phyloP scores from a whole-genome alignment of 192 early-diverging fungal genomes.

The Entrophospora sp. region DNA sequence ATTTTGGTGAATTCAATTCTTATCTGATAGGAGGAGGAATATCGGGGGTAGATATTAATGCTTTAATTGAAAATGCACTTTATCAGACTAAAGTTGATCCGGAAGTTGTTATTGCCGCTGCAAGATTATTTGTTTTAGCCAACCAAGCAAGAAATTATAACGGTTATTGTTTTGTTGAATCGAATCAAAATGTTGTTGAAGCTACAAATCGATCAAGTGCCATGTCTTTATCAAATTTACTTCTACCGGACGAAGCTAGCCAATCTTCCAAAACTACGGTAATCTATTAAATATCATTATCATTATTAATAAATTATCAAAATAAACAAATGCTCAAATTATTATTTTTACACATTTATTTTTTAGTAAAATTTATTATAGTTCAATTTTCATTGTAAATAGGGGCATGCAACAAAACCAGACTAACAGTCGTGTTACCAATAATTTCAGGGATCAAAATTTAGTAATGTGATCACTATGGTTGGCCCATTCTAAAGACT shows the following conservation, averaged over 20 bases:
- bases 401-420: too few species aligned
- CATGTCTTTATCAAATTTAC: slow-evolving; percentile 15
- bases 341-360: too few species aligned
- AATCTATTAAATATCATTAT: background rate
- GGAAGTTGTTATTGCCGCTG: slow-evolving; percentile 12
- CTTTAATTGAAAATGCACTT: slow-evolving; percentile 4
- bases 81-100: slow-evolving; percentile 14
- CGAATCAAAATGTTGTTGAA: background rate
- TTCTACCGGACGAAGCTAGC: slow-evolving; percentile 1
- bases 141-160: slow-evolving; percentile 4
- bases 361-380: too few species aligned
- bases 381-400: too few species aligned
- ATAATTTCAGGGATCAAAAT: too few species aligned
- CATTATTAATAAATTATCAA: background rate
- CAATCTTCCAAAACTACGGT: slow-evolving; percentile 13
- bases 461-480: too few species aligned
- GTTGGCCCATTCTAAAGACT: too few species aligned
- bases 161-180: background rate
- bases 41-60: slow-evolving; percentile 14
- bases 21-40: too few species aligned
- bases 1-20: too few species aligned
- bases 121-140: background rate
- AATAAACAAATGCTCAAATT: too few species aligned
- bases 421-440: too few species aligned
- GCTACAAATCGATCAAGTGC: slow-evolving; percentile 9